Base-by-base conservation (phyloP, 352 stramenopile species). In the Phytopythium mirpurense region DNA sequence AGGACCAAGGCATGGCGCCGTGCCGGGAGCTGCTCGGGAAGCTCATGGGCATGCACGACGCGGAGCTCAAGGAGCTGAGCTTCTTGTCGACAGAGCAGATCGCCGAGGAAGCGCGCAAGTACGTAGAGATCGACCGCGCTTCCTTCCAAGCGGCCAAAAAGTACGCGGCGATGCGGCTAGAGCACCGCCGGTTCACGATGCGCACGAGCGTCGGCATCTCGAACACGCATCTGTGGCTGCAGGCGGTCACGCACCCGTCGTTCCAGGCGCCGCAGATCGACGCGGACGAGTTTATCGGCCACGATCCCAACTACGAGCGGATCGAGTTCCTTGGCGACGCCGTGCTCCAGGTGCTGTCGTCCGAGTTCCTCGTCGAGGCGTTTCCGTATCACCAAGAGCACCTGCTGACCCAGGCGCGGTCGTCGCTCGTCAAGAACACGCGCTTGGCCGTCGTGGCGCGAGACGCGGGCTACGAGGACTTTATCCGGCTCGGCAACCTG, bases 281-380 rank as follows among this genome's bases (percentile, higher is more conserved):
- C 12, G 72, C 71, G 0, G 78, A 77, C 41, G 81, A 87, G 44
- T 92, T 88, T 41, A 55, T 93, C 10, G 69, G 73, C 29, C 59
- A 81, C 4, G 83, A 93, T 19, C 63, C 80, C 35, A 90, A 65
- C 46, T 93, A 93, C 56, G 82, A 93, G 50, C 80, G 84, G 11
- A 86, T 95, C 23, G 84, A 93, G 63, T 95, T 93, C 57, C 66
- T 95, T 14, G 85, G 85, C 9, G 85, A 95, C 23, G 72, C 85
- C 8, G 80, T 95, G 53, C 60, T 95, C 14, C 79, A 95, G 54
- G 47, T 93, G 18, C 62, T 95, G 18, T 88, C 81, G 23, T 91
- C 81, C 0, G 75, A 74, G 31, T 91, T 89, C 38, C 75, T 95
- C 11, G 74, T 92, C 15, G 77, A 92, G 45, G 72, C 74, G 19